Percentiles rank a stretch among this genome's conserved stretches.
phyloP scores from a whole-genome alignment of 2,329 filamentous ascomycete genomes.

The Delphinella strobiligena region DNA sequence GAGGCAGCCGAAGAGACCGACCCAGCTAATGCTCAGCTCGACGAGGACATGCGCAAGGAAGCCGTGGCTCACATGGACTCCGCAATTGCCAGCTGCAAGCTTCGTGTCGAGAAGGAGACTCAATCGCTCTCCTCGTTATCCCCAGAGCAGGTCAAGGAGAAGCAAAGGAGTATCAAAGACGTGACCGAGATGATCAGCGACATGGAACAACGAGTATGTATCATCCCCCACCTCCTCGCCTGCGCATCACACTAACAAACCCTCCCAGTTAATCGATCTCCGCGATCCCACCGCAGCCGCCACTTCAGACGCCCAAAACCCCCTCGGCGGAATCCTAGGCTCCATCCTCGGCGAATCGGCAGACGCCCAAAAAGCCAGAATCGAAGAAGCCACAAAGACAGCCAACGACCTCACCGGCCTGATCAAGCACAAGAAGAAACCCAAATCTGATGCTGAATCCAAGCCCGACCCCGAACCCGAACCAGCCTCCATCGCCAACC shows the following conservation, averaged over 20 bases:
- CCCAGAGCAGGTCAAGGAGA: constrained; percentile 52
- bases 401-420: constrained; percentile 65
- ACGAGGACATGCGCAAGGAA: constrained; percentile 59
- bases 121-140: constrained; percentile 45
- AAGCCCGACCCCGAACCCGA: constrained; percentile 4
- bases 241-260: constrained; percentile 10
- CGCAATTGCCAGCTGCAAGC: constrained; percentile 60
- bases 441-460: constrained; percentile 9
- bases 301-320: constrained; percentile 33
- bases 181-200: constrained; percentile 69
- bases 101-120: constrained; percentile 59
- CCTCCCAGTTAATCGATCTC: constrained; percentile 53
- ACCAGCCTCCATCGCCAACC: too few species aligned
- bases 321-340: constrained; percentile 51
- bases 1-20: constrained; percentile 26
- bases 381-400: constrained; percentile 60
- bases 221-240: constrained; percentile 2
- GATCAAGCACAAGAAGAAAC: constrained; percentile 55
- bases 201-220: constrained; percentile 60
- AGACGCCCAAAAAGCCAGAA: constrained; percentile 47
- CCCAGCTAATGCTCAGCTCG: constrained; percentile 37
- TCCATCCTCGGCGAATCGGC: constrained; percentile 51
- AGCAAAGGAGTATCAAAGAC: constrained; percentile 52
- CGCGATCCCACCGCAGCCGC: constrained; percentile 41
- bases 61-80: constrained; percentile 59